phyloP scores from a whole-genome alignment of 805 yeast genomes.

The Lachancea sp. region DNA sequence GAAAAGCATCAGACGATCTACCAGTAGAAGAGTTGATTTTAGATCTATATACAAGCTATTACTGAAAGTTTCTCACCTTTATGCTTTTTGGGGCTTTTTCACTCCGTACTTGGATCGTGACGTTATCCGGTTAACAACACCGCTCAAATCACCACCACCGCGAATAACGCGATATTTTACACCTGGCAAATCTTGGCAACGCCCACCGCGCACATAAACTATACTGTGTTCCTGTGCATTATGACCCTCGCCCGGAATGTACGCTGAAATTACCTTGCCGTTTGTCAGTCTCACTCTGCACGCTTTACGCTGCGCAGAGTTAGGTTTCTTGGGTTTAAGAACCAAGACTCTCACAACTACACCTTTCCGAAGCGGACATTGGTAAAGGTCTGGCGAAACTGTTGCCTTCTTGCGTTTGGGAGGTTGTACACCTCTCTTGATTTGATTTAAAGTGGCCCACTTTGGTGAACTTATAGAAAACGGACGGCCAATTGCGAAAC shows the following conservation, averaged over 20 bases:
- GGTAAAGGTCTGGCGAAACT: constrained; percentile 75
- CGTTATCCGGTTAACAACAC: constrained; percentile 87
- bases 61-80: background rate
- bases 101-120: constrained; percentile 93
- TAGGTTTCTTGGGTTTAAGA: constrained; percentile 95
- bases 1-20: too few relatives aligned
- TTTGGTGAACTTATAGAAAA: constrained; percentile 13
- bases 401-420: constrained; percentile 43
- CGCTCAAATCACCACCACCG: constrained; percentile 89
- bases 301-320: constrained; percentile 95
- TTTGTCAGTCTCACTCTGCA: constrained; percentile 89
- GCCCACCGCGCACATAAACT: constrained; percentile 95
- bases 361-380: constrained; percentile 85
- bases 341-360: constrained; percentile 92
- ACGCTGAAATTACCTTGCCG: constrained; percentile 84
- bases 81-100: constrained; percentile 59
- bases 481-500: constrained; percentile 1
- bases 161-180: constrained; percentile 90
- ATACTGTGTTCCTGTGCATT: constrained; percentile 97
- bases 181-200: constrained; percentile 97
- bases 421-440: constrained; percentile 53
- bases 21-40: background rate
- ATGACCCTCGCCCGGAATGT: constrained; percentile 98
- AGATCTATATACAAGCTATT: background rate
- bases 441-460: constrained; percentile 69